Percentiles rank a stretch among this genome's conserved stretches.
phyloP scores from a whole-genome alignment of 2,329 filamentous ascomycete species.

The Pestalotiopsis sp. region DNA sequence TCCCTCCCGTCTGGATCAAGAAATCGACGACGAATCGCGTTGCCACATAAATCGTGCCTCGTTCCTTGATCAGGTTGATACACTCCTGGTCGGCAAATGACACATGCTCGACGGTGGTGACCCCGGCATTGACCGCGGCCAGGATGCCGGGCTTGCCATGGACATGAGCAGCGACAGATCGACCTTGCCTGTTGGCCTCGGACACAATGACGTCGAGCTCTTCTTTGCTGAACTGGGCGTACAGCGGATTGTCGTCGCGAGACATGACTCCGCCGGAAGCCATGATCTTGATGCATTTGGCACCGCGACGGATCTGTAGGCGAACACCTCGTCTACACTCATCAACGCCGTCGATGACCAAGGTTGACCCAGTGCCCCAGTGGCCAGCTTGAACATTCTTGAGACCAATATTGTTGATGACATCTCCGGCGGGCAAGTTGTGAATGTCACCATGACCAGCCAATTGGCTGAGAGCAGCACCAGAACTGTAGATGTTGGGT shows the following conservation, averaged over 20 bases:
- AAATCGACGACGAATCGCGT: conserved; percentile 39
- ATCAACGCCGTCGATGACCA: conserved; percentile 40
- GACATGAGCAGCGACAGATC: conserved; percentile 40
- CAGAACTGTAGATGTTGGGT: conserved; percentile 33
- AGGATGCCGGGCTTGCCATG: conserved; percentile 43
- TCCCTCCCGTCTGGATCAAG: conserved; percentile 32
- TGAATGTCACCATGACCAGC: conserved; percentile 38
- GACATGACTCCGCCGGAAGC: conserved; percentile 41
- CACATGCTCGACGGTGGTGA: conserved; percentile 40
- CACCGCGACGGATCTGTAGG: conserved; percentile 41
- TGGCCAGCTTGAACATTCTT: conserved; percentile 30
- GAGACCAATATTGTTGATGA: conserved; percentile 36
- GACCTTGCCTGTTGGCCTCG: conserved; percentile 37
- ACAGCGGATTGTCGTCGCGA: conserved; percentile 38
- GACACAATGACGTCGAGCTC: conserved; percentile 39
- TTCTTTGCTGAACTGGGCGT: conserved; percentile 40
- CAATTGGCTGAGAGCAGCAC: conserved; percentile 35
- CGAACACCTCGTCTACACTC: conserved; percentile 41
- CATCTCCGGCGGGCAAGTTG: conserved; percentile 33
- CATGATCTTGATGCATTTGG: conserved; percentile 41
- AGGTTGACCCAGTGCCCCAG: conserved; percentile 25
- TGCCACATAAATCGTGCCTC: conserved; percentile 37
- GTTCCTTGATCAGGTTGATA: conserved; percentile 38
- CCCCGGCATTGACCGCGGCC: conserved; percentile 37
- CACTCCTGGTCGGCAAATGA: conserved; percentile 44